phyloP scores from a whole-genome alignment of 164 flowering plant genomes.

The Stephania yunnanensis region DNA sequence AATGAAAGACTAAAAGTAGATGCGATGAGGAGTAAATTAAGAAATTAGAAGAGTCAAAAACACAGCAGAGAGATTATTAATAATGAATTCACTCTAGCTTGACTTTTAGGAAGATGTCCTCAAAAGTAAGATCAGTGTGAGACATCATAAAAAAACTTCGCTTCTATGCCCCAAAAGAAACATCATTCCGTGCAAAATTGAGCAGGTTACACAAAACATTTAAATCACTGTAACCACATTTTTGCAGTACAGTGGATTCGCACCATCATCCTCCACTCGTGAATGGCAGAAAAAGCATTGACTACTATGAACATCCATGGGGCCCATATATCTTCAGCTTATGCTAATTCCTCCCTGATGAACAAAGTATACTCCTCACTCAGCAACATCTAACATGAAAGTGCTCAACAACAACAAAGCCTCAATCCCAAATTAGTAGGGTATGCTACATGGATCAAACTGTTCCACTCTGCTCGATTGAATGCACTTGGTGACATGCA shows the following conservation, averaged over 20 bases:
- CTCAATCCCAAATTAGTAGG: too few relatives aligned
- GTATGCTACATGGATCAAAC: too few relatives aligned
- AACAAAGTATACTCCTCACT: background rate
- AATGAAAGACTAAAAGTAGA: background rate
- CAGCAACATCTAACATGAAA: background rate
- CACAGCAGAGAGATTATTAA: background rate
- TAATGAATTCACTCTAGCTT: background rate
- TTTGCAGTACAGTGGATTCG: background rate
- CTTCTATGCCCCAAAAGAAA: background rate
- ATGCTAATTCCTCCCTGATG: background rate
- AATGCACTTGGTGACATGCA: too few relatives aligned
- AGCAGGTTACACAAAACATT: background rate
- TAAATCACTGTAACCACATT: background rate
- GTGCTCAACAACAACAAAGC: too few relatives aligned
- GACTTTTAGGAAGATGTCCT: background rate
- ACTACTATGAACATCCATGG: background rate
- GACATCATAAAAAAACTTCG: background rate
- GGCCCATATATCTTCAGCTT: background rate
- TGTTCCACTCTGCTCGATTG: too few relatives aligned
- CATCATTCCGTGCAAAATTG: background rate
- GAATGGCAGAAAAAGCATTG: background rate
- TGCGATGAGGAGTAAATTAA: background rate
- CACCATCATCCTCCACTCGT: background rate
- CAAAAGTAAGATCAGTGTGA: background rate
- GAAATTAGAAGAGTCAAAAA: background rate